Conservation (phyloP, 768 basidiomycete species). For the Suillus placidus region DNA sequence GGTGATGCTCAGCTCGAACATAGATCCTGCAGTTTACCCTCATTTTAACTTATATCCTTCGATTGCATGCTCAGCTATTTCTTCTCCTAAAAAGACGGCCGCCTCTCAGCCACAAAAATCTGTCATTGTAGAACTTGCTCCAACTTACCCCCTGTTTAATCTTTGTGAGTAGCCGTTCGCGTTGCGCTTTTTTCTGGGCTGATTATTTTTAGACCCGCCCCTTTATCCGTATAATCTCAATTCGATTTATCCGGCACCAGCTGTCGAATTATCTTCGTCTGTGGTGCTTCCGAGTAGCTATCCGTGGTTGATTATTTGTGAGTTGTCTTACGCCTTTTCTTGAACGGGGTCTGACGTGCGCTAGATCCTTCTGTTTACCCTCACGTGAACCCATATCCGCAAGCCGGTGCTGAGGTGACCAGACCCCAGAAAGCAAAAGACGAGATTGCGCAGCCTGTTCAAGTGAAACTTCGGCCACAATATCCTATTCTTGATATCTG, state of each 20-base stretch:
- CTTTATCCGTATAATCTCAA: conserved; percentile 45
- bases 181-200: conserved; percentile 1
- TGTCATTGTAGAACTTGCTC: conserved; percentile 14
- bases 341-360: conserved; percentile 10
- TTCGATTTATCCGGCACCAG: conserved; percentile 36
- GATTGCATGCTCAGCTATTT: conserved; percentile 10
- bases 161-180: conserved; percentile 35
- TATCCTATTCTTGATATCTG: conserved; percentile 39
- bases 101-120: conserved; percentile 1
- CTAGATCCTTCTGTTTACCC: conserved; percentile 30
- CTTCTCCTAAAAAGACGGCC: not conserved
- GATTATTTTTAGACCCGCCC: conserved; percentile 34
- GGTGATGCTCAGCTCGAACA: not conserved
- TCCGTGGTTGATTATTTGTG: conserved; percentile 43
- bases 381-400: conserved; percentile 21
- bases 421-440: conserved; percentile 9
- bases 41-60: conserved; percentile 44
- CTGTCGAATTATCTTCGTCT: conserved; percentile 10
- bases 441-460: not conserved
- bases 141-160: conserved; percentile 26
- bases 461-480: conserved; percentile 17
- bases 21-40: conserved; percentile 47
- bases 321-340: conserved; percentile 12
- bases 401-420: conserved; percentile 9
- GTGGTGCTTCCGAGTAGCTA: conserved; percentile 27